Conservation (phyloP, 2,329 filamentous ascomycete genomes). For the Tolypocladium capitatum region DNA sequence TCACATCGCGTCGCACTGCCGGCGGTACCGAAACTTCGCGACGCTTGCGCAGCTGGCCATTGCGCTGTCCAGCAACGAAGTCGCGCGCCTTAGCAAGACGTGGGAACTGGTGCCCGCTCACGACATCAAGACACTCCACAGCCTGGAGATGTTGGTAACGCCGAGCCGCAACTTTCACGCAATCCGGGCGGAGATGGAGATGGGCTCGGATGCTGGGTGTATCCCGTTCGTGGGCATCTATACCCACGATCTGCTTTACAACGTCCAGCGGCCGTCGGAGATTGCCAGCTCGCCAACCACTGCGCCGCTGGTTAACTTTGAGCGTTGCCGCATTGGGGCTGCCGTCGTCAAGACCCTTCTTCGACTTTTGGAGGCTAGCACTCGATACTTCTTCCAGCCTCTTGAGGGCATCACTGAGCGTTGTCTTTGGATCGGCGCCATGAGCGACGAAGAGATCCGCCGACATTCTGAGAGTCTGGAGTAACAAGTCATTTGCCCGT, state of each 20-base stretch:
- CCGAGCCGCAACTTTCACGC: slow-evolving; percentile 68
- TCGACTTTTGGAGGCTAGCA: slow-evolving; percentile 65
- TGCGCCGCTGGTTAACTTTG: slow-evolving; percentile 68
- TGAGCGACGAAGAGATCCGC: slow-evolving; percentile 63
- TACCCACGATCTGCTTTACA: slow-evolving; percentile 72
- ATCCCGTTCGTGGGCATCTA: slow-evolving; percentile 78
- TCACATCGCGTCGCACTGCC: slow-evolving; percentile 65
- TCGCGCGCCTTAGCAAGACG: slow-evolving; percentile 53
- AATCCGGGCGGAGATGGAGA: slow-evolving; percentile 68
- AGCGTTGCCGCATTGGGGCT: slow-evolving; percentile 64
- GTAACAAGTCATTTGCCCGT: slow-evolving; percentile 6
- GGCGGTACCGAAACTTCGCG: slow-evolving; percentile 67
- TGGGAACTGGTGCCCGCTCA: slow-evolving; percentile 56
- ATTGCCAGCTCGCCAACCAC: slow-evolving; percentile 54
- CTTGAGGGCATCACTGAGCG: slow-evolving; percentile 66
- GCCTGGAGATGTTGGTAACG: slow-evolving; percentile 61
- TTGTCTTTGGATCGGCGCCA: slow-evolving; percentile 73
- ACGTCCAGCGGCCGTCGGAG: slow-evolving; percentile 64
- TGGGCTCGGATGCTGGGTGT: slow-evolving; percentile 52
- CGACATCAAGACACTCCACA: slow-evolving; percentile 52
- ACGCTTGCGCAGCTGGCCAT: slow-evolving; percentile 73
- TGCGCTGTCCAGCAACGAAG: slow-evolving; percentile 60
- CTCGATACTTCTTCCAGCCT: slow-evolving; percentile 58
- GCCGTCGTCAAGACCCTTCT: slow-evolving; percentile 68
- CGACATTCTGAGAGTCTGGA: slow-evolving; percentile 37